Evolutionary conservation across 2,329 filamentous ascomycete species (phyloP), one percentile per base, ranked within the genome.

Genomic region (Clarireedia sp.): DNA sequence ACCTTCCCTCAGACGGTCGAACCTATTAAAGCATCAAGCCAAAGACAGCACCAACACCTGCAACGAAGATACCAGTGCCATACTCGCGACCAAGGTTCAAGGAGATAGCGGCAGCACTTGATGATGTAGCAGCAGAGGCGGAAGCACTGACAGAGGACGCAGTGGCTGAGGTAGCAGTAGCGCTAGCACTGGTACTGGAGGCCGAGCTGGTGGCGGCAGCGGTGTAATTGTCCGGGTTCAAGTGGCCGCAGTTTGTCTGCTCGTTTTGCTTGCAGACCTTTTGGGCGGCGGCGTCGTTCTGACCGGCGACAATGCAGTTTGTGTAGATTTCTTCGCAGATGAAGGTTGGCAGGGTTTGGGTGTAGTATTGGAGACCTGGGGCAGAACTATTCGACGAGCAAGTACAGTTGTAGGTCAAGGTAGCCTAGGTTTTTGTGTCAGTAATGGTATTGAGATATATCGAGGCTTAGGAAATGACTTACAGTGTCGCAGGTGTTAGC

Each of bases 271-370:
- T 72, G 75, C 83, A 86, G 48, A 68, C 58, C 51, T 70, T 62
- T 63, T 78, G 74, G 51, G 69, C 72, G 57, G 74, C 66, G 43
- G 72, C 67, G 59, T 79, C 70, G 58, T 76, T 69, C 62, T 74
- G 70, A 64, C 76, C 63, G 56, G 69, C 65, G 26, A 60, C n/a
- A 57, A 77, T 74, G 65, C 77, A 80, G 62, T 77, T 72, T 23
- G 60, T 62, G 65, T 70, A 80, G 70, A 75, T 78, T 60, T 70
- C 70, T 64, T 76, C 66, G 73, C 83, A 86, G 68, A 81, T 75
- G 69, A 74, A 83, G 70, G 74, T 81, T 43, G 82, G 81, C 48
- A 87, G 71, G 23, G 80, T 81, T 69, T 79, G 71, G 53, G 70
- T 63, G 71, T 83, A 87, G 62, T 74, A 71, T 58, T 72, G 68